Base-by-base conservation (phyloP, 2,329 filamentous ascomycete species). In the Akanthomyces uredinophilus region DNA sequence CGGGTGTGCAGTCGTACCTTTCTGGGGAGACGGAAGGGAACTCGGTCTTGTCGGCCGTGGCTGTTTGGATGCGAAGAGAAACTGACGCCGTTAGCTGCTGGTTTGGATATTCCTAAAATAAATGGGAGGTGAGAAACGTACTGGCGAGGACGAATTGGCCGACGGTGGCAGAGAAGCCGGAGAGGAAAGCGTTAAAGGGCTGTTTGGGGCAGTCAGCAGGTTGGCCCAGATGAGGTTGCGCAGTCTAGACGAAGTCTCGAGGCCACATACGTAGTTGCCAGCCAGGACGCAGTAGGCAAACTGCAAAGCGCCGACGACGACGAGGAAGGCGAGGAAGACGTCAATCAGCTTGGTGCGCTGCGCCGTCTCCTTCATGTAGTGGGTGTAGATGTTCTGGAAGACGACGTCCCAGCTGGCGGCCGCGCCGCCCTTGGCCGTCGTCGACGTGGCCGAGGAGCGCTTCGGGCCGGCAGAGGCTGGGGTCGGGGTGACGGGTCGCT, bases 151-250 rank as follows among this genome's bases (percentile, higher is more conserved):
- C 95, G 75, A 99, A 99, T 75, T 99, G 95, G 65, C 95, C 95
- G 66, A 99, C 94, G 1, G 94, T 95, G 18, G 94, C 92, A 65
- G 87, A 88, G 81, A 99, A 99, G 53, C 95, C 96, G 37, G 93
- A 91, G 37, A 99, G 86, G 81, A 99, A 99, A 66, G 96, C 95
- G 75, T 99, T 99, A 83, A 99, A 99, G 11, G 95, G 95, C 94
- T 98, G 71, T 64, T 61, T 43, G 35, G 63, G 39, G 6, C 11
- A 2, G 58, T 71, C 64, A 74, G 68, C 39, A 63, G 65, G 24
- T 10, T 11, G 16, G 7, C 35, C 20, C 37, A 3, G 13, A 47
- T 2, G 18, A 11, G 2, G 8, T 41, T 1, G 32, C 32, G 32
- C 32, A 35, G 32, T 35, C 32, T 18, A 22, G 5, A 5, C n/a